Evolutionary conservation across 768 basidiomycete genomes (phyloP), one percentile per base, ranked within the genome.

Genomic region (Pisolithus marmoratus): DNA sequence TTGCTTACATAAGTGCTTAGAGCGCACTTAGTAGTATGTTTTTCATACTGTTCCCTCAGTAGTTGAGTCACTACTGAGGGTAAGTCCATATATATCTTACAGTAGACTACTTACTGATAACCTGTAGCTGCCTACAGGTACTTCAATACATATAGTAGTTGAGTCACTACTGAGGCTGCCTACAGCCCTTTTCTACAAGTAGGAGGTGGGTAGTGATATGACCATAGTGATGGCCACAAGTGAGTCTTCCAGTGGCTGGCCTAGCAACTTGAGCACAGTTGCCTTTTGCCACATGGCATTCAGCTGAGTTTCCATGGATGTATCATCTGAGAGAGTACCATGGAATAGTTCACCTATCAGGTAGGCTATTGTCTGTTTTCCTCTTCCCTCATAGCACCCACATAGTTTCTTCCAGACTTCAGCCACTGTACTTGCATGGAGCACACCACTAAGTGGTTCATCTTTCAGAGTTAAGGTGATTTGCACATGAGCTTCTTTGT

Each of bases 401-500:
- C 34, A 19, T 1, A 63, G 52, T 51, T 59, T 59, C 3, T 54
- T 55, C 62, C 61, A 63, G n/a, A 46, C 53, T 22, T 58, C 58
- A 22, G 48, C 50, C 7, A 59, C 54, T 12, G 48, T 40, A 11
- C 4, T 42, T 1, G 47, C 23, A 46, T 57, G 48, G n/a, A 62
- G 40, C 17, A 66, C 60, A 19, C 58, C 46, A 43, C 47, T 58
- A 2, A 64, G 52, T 0, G 63, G 61, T 27, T 60, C 58, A 26
- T 65, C 62, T 24, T 56, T 56, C 14, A 63, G 47, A 9, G 62
- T 63, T 19, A 63, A 59, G 14, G 45, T 53, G n/a, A 63, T 58
- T 40, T 66, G 61, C 12, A 55, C 58, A 2, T 40, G 20, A 1
- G 61, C 60, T 48, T 63, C 58, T 22, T 55, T 46, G 26, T 63